phyloP scores from a whole-genome alignment of 2,329 filamentous ascomycete genomes.

The Fusarium pseudoanthophilum region DNA sequence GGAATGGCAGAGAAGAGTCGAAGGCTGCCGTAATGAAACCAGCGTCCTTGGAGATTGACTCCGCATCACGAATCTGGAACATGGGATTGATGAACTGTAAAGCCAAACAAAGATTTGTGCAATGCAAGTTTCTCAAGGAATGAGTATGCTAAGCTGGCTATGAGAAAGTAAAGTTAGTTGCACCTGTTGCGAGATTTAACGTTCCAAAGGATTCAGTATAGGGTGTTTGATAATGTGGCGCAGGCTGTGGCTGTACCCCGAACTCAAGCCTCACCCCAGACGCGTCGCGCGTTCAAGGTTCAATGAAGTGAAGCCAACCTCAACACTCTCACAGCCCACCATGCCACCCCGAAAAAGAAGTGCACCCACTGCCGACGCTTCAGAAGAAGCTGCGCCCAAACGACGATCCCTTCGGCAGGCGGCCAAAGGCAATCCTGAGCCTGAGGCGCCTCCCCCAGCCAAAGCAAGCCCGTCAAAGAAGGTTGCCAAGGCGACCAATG shows the following conservation, averaged over 20 bases:
- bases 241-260: fast-evolving
- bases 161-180: too few relatives aligned
- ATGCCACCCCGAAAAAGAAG: constrained; percentile 37
- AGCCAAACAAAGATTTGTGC: too few relatives aligned
- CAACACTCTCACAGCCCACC: neutral
- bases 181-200: neutral
- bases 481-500: neutral
- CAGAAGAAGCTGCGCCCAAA: constrained; percentile 8
- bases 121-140: too few relatives aligned
- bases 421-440: neutral
- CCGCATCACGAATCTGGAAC: neutral
- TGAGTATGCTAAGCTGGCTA: too few relatives aligned
- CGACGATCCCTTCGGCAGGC: constrained; percentile 35
- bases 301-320: too few relatives aligned
- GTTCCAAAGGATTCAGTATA: fast-evolving
- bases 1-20: neutral
- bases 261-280: neutral
- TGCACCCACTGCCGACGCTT: neutral
- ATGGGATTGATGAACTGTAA: too few relatives aligned
- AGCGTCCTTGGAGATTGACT: fast-evolving
- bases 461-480: constrained; percentile 1
- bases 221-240: neutral
- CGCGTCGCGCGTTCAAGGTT: constrained; percentile 11
- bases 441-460: neutral
- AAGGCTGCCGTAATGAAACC: fast-evolving